These are phyloP conservation scores for Penicillium frequentans DNA, from an alignment of 2,329 filamentous ascomycete species.

Conservation along the genomic window DNA sequence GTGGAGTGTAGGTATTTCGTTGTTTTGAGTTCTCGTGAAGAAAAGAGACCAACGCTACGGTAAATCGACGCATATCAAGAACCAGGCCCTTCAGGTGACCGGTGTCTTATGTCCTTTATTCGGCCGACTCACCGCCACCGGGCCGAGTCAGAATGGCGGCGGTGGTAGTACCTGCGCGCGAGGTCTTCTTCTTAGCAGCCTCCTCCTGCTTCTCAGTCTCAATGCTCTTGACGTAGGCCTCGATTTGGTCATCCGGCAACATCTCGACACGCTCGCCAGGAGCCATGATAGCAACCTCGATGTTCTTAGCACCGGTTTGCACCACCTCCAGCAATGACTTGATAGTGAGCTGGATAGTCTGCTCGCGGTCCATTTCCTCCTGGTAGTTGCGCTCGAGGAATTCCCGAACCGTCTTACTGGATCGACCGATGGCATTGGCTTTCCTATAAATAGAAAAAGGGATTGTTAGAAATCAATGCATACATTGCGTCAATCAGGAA, in stretches of 20 bases:
- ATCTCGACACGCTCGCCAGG: slow-evolving; percentile 90
- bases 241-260: slow-evolving; percentile 92
- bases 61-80: slow-evolving; percentile 23
- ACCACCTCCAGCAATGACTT: slow-evolving; percentile 98
- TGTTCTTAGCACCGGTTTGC: slow-evolving; percentile 98
- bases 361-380: slow-evolving; percentile 93
- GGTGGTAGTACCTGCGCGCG: slow-evolving; percentile 48
- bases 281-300: slow-evolving; percentile 98
- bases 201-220: slow-evolving; percentile 99
- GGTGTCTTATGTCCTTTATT: slow-evolving; percentile 15
- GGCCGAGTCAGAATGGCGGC: slow-evolving; percentile 70
- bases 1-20: slow-evolving; percentile 15
- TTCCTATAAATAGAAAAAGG: slow-evolving; percentile 63
- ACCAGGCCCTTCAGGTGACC: slow-evolving; percentile 21
- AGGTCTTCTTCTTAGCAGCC: slow-evolving; percentile 93
- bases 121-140: slow-evolving; percentile 44
- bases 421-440: slow-evolving; percentile 96
- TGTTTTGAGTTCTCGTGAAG: slow-evolving; percentile 23
- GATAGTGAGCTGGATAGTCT: slow-evolving; percentile 94
- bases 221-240: slow-evolving; percentile 96
- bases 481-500: slow-evolving; percentile 5
- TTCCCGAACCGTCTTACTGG: slow-evolving; percentile 97
- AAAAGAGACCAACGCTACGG: slow-evolving; percentile 25
- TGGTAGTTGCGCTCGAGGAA: slow-evolving; percentile 99
- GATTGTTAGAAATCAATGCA: slow-evolving; percentile 13